Percentiles rank a stretch among this genome's conserved stretches.
phyloP scores from a whole-genome alignment of 148 eudicot genomes.

The Talinum fruticosum region DNA sequence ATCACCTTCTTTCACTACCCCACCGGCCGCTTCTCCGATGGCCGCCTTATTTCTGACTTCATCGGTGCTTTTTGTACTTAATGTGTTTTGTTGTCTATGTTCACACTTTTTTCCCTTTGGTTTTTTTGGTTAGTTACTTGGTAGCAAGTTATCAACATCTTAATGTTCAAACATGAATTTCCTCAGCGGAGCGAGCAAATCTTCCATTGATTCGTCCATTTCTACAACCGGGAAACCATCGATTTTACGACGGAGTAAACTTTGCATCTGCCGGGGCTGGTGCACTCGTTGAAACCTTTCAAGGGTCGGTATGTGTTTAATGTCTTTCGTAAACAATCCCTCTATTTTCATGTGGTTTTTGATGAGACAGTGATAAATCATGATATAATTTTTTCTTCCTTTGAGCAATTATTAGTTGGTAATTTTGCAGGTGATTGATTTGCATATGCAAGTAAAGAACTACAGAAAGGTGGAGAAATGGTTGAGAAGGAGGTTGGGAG shows the following conservation, averaged over 20 bases:
- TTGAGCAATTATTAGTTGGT: neutral
- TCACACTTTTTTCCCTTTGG: neutral
- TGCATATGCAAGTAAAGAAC: slow-evolving; percentile 38
- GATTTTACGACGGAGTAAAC: slow-evolving; percentile 42
- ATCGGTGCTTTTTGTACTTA: slow-evolving; percentile 37
- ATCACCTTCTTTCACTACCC: slow-evolving; percentile 43
- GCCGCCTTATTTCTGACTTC: slow-evolving; percentile 58
- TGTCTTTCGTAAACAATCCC: neutral
- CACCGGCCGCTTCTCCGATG: slow-evolving; percentile 65
- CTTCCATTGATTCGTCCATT: slow-evolving; percentile 53
- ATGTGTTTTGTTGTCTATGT: no score
- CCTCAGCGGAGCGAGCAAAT: slow-evolving; percentile 48
- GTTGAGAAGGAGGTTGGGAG: slow-evolving; percentile 32
- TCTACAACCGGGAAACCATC: slow-evolving; percentile 36
- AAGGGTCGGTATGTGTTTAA: slow-evolving; percentile 39
- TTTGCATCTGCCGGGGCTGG: slow-evolving; percentile 79
- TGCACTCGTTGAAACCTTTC: slow-evolving; percentile 45
- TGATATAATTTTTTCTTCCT: neutral
- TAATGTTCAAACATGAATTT: neutral
- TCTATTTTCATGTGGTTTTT: no score
- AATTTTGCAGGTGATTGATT: slow-evolving; percentile 35
- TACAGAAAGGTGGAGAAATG: slow-evolving; percentile 32
- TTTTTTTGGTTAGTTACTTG: neutral
- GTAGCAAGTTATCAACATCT: neutral
- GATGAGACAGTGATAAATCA: no score